A percentile compares a stretch with the other conserved stretches of the same genome.
Evolutionary conservation across 1,139 yeast genomes (phyloP).

Genomic region (Debaryomyces singareniensis): DNA sequence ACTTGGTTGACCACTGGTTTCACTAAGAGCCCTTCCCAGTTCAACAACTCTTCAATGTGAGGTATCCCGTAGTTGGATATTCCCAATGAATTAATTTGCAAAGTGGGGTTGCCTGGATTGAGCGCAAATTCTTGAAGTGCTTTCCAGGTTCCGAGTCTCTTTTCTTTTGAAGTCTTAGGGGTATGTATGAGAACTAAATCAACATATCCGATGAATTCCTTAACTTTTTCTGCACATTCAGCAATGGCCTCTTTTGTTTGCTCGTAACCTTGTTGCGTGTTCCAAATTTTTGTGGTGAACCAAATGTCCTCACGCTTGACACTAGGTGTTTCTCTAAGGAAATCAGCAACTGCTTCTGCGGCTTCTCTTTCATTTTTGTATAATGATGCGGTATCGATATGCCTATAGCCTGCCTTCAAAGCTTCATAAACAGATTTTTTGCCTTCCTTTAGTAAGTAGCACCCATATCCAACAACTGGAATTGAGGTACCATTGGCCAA

Average conservation of each 20-base stretch:
- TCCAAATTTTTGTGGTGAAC: constrained; percentile 57
- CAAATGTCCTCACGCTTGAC: constrained; percentile 26
- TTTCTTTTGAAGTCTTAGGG: constrained; percentile 23
- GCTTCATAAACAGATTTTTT: constrained; percentile 30
- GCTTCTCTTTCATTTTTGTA: constrained; percentile 53
- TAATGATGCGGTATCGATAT: constrained; percentile 35
- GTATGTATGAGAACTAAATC: constrained; percentile 35
- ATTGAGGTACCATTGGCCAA: constrained; percentile 33
- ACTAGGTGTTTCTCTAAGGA: constrained; percentile 33
- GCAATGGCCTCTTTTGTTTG: constrained; percentile 49
- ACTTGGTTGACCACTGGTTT: constrained; percentile 39
- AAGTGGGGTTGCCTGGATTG: constrained; percentile 20
- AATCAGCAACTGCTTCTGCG: constrained; percentile 27
- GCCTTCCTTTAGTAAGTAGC: constrained; percentile 21
- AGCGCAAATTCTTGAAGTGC: constrained; percentile 32
- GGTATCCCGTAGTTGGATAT: constrained; percentile 35
- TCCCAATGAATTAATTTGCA: constrained; percentile 33
- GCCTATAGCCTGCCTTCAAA: constrained; percentile 62
- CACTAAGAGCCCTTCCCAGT: constrained; percentile 26
- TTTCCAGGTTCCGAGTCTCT: constrained; percentile 32
- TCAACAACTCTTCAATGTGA: constrained; percentile 30
- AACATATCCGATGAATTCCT: constrained; percentile 38
- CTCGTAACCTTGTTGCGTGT: constrained; percentile 53
- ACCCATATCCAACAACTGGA: constrained; percentile 38
- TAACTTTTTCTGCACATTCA: constrained; percentile 24